These are phyloP conservation scores for Apiospora marii DNA, from an alignment of 2,329 filamentous ascomycete genomes.

Conservation along the genomic window DNA sequence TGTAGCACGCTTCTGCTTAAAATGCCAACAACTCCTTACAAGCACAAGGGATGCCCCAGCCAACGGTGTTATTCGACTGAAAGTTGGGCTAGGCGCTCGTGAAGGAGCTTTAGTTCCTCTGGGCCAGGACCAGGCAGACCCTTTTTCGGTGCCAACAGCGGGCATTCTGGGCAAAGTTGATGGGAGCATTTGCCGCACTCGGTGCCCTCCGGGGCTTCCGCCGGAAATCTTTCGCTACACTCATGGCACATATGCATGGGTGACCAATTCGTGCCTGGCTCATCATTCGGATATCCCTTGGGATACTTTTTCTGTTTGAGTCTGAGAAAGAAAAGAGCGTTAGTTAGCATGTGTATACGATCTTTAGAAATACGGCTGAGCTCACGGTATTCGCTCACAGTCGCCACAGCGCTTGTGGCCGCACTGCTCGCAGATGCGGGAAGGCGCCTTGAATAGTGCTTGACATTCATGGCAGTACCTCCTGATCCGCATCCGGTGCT, in stretches of 20 bases:
- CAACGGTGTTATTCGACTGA: not conserved
- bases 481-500: constrained; percentile 75
- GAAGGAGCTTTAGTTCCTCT: constrained; percentile 1
- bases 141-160: constrained; percentile 60
- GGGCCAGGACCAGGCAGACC: constrained; percentile 49
- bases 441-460: constrained; percentile 64
- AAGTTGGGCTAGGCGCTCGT: constrained; percentile 16
- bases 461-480: constrained; percentile 80
- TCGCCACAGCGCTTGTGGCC: constrained; percentile 78
- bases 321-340: constrained; percentile 44
- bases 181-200: constrained; percentile 68
- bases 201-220: constrained; percentile 57
- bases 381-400: constrained; percentile 82
- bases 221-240: constrained; percentile 67
- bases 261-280: constrained; percentile 58
- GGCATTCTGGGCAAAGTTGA: constrained; percentile 66
- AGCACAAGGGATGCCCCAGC: not conserved
- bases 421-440: constrained; percentile 71
- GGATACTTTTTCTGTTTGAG: constrained; percentile 75
- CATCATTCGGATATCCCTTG: constrained; percentile 71
- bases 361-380: constrained; percentile 36
- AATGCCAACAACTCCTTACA: constrained; percentile 9
- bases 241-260: constrained; percentile 67
- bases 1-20: constrained; percentile 21
- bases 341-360: not conserved